A percentile compares a stretch with the other conserved stretches of the same genome.
phyloP scores from a whole-genome alignment of 768 basidiomycete species.

The Termitomyces sp. region DNA sequence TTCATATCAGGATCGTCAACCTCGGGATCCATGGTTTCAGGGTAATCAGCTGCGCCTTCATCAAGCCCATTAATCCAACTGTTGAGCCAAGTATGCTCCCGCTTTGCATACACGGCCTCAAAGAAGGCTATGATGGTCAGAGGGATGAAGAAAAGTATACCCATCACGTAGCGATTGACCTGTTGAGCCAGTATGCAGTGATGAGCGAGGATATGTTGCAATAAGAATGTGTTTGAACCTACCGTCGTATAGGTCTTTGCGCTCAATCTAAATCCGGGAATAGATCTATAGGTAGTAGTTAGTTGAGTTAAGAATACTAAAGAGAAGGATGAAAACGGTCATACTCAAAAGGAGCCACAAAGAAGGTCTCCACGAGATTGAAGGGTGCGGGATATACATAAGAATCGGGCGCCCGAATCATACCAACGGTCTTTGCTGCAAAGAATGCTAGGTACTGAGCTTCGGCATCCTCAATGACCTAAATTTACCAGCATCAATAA shows the following conservation, averaged over 20 bases:
- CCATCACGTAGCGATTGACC: conserved; percentile 82
- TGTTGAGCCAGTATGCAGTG: conserved; percentile 16
- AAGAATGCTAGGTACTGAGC: conserved; percentile 92
- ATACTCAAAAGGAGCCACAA: conserved; percentile 86
- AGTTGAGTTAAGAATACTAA: conserved; percentile 6
- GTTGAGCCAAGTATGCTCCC: conserved; percentile 59
- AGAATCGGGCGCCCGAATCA: conserved; percentile 86
- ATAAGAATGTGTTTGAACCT: neutral
- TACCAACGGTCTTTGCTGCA: conserved; percentile 78
- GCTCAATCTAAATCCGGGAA: conserved; percentile 43
- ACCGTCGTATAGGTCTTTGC: conserved; percentile 58
- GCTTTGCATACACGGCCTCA: conserved; percentile 55
- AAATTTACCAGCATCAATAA: neutral
- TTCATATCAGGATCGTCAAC: conserved; percentile 54
- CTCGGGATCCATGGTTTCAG: conserved; percentile 54
- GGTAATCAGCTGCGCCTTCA: conserved; percentile 54
- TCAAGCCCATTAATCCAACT: conserved; percentile 63
- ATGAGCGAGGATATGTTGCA: neutral
- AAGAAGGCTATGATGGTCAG: conserved; percentile 69
- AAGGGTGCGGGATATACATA: conserved; percentile 91
- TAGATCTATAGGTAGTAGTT: conserved; percentile 28
- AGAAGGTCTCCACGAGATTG: conserved; percentile 78
- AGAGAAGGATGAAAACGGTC: conserved; percentile 23
- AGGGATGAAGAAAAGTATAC: conserved; percentile 76
- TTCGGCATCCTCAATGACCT: conserved; percentile 83